These are phyloP conservation scores for Cytidiella melzeri DNA, from an alignment of 768 basidiomycete genomes.

Conservation along the genomic window DNA sequence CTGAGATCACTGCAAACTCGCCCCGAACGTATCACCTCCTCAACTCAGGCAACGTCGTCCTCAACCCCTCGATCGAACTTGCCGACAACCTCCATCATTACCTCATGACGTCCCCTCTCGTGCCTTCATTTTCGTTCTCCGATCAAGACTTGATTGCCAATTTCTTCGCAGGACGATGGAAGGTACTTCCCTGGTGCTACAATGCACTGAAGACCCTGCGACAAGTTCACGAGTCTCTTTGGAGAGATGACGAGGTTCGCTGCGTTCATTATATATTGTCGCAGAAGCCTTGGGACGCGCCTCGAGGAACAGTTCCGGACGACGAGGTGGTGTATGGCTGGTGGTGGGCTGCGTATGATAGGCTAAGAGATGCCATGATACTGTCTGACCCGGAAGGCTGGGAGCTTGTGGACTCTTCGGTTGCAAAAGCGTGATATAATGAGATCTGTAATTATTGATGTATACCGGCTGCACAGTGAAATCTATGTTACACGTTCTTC, in stretches of 20 bases:
- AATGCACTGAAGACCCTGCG: slow-evolving; percentile 91
- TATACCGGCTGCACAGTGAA: too few relatives aligned
- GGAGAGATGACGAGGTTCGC: slow-evolving; percentile 81
- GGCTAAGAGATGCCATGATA: slow-evolving; percentile 36
- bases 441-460: too few relatives aligned
- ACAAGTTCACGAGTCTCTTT: slow-evolving; percentile 62
- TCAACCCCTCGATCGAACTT: slow-evolving; percentile 62
- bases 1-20: slow-evolving; percentile 32
- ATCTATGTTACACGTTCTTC: too few relatives aligned
- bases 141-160: slow-evolving; percentile 90
- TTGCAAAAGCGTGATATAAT: slow-evolving; percentile 27
- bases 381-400: slow-evolving; percentile 39
- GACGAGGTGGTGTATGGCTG: slow-evolving; percentile 37
- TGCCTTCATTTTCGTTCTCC: slow-evolving; percentile 63
- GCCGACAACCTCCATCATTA: slow-evolving; percentile 48
- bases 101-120: slow-evolving; percentile 48
- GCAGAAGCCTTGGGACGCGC: slow-evolving; percentile 81
- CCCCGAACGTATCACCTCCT: slow-evolving; percentile 79
- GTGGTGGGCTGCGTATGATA: slow-evolving; percentile 74
- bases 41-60: slow-evolving; percentile 86
- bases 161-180: slow-evolving; percentile 75
- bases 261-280: slow-evolving; percentile 83
- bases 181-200: slow-evolving; percentile 77
- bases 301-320: slow-evolving; percentile 40
- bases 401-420: slow-evolving; percentile 44